Conservation (phyloP, 306 rosid species). For the Boehmeria nivea region DNA sequence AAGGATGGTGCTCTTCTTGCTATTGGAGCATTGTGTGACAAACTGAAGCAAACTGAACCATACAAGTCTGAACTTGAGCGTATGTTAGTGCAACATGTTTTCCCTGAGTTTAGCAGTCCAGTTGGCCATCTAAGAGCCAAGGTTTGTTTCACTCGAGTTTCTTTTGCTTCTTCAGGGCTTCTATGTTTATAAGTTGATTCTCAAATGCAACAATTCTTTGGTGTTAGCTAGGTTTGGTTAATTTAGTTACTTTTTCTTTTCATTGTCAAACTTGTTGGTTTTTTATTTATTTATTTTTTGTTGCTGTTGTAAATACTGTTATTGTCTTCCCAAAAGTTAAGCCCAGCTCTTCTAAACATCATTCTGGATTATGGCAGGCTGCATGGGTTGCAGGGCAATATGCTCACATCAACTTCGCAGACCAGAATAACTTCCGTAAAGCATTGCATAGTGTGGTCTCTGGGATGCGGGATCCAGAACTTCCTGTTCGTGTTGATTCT, state of each 20-base stretch:
- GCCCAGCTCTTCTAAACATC: slow-evolving; percentile 5
- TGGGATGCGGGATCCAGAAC: slow-evolving; percentile 89
- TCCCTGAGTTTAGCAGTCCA: slow-evolving; percentile 90
- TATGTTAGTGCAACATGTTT: slow-evolving; percentile 95
- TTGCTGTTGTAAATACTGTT: not conserved
- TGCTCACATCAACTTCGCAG: slow-evolving; percentile 72
- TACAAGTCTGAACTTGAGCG: slow-evolving; percentile 93
- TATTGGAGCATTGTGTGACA: slow-evolving; percentile 95
- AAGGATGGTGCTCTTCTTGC: slow-evolving; percentile 99
- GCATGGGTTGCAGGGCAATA: slow-evolving; percentile 99
- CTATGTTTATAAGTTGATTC: not conserved
- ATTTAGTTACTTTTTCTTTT: too few relatives aligned
- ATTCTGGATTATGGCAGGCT: slow-evolving; percentile 56
- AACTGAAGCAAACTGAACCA: slow-evolving; percentile 88
- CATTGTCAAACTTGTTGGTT: not conserved
- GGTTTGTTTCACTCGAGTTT: slow-evolving; percentile 36
- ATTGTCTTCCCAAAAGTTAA: too few relatives aligned
- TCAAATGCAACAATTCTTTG: not conserved
- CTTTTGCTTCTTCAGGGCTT: not conserved
- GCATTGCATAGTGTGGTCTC: slow-evolving; percentile 84
- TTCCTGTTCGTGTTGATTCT: slow-evolving; percentile 96
- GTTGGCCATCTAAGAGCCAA: slow-evolving; percentile 97
- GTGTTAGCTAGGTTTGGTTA: too few relatives aligned
- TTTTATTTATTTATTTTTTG: not conserved
- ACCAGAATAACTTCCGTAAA: slow-evolving; percentile 77